Evolutionary conservation across 1,284 basidiomycete genomes (phyloP), one percentile per base, ranked within the genome.

Genomic region (Inonotus obliquus): DNA sequence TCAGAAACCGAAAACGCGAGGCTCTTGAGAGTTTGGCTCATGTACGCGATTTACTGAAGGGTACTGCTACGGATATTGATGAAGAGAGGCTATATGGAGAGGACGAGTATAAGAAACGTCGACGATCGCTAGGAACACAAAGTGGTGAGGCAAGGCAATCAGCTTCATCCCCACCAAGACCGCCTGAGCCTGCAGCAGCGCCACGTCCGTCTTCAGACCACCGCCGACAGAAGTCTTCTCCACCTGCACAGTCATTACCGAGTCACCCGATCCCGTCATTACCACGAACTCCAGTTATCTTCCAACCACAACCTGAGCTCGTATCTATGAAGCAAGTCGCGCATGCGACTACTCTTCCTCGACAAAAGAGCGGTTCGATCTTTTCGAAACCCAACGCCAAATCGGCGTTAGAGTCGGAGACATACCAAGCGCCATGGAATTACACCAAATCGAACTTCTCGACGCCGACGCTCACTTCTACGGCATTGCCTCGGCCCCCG

Each of bases 11-110:
- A 66, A 86, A 81, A 69, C 78, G 78, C 48, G 86, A 90, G 69
- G 87, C 91, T 0, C 69, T 92, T 57, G 87, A 90, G 67, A 84
- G 85, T 14, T 74, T 92, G 49, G 78, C 86, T 6, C 89, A 91
- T 72, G 84, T 91, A 60, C 78, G 86, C 63, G 89, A 91, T 66
- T 76, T 90, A n/a, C 73, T 92, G 47, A 78, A 81, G 62, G 81
- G 82, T 39, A 76, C 78, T 51, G 73, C 79, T 2, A 70, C 72
- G 29, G 75, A 79, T 29, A 69, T 91, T 54, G 88, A 91, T 19
- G 84, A 87, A 49, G 84, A 83, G 27, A 77, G 85, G 52, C 74
- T 91, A 47, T 75, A 84, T 62, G 80, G 83, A 47, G 84, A 83
- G 61, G 76, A 82, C 67, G 78, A 84, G 62, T 61, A 69, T 53